A percentile compares a stretch with the other conserved stretches of the same genome.
Evolutionary conservation across 2,329 filamentous ascomycete species (phyloP).

Genomic region (Neobulgaria alba): DNA sequence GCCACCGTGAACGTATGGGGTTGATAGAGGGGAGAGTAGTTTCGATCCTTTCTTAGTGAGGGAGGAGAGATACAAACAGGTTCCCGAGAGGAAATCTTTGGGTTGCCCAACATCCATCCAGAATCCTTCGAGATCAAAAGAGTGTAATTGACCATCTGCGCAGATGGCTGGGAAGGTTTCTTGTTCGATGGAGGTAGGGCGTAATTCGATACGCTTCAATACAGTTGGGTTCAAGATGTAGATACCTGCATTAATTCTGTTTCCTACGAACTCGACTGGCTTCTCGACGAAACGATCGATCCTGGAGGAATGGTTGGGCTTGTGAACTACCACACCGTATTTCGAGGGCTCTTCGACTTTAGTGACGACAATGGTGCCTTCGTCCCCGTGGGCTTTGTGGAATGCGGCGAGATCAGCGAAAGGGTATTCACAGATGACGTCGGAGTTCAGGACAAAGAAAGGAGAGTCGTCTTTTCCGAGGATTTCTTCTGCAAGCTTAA

Average conservation of each 20-base stretch:
- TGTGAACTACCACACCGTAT: constrained; percentile 97
- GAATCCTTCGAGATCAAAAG: constrained; percentile 93
- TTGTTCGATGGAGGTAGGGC: constrained; percentile 95
- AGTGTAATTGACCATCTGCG: constrained; percentile 83
- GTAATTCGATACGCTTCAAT: constrained; percentile 84
- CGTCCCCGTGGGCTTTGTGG: constrained; percentile 86
- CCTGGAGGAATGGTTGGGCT: constrained; percentile 78
- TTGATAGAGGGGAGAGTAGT: constrained; percentile 62
- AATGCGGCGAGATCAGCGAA: constrained; percentile 85
- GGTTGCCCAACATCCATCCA: constrained; percentile 99
- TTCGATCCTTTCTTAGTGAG: constrained; percentile 85
- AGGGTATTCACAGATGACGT: constrained; percentile 96
- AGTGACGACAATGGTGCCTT: constrained; percentile 96
- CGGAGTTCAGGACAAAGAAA: constrained; percentile 97
- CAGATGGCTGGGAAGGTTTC: constrained; percentile 96
- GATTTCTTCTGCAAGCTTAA: constrained; percentile 90
- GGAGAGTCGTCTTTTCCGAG: constrained; percentile 88
- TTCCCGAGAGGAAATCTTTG: constrained; percentile 95
- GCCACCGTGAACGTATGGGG: constrained; percentile 80
- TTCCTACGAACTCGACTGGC: constrained; percentile 95
- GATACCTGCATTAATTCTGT: constrained; percentile 97
- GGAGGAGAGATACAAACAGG: constrained; percentile 90
- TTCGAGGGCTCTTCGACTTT: constrained; percentile 99
- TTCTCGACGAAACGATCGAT: constrained; percentile 99
- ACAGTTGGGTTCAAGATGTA: constrained; percentile 95